Percentiles rank a stretch among this genome's conserved stretches.
These are phyloP conservation scores for Pichia ethanolica DNA, from an alignment of 805 yeast species.

Conservation along the genomic window DNA sequence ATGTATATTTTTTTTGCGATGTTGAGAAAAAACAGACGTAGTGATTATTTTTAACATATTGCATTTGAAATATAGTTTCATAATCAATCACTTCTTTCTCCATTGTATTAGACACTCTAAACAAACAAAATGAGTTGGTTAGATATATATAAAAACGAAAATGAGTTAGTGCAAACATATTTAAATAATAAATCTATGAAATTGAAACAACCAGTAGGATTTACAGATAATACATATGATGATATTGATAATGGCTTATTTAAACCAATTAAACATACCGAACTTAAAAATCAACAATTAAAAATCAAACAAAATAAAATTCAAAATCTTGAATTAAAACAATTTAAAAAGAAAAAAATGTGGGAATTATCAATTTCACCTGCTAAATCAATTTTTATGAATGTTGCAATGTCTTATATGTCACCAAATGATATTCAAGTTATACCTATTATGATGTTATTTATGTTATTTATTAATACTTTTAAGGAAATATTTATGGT, in stretches of 20 bases:
- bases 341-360: slow-evolving; percentile 54
- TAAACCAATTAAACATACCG: background rate
- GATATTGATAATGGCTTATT: slow-evolving; percentile 7
- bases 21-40: no score
- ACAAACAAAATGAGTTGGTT: slow-evolving; percentile 7
- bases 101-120: background rate
- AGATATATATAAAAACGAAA: slow-evolving; percentile 7
- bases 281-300: background rate
- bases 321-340: slow-evolving; percentile 22
- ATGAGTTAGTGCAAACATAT: background rate
- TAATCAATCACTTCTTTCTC: background rate
- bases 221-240: slow-evolving; percentile 11
- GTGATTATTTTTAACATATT: no score
- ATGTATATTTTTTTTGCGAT: no score
- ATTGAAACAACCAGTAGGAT: slow-evolving; percentile 13
- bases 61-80: no score
- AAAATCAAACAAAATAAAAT: background rate
- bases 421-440: slow-evolving; percentile 85
- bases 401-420: slow-evolving; percentile 83
- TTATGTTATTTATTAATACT: slow-evolving; percentile 76
- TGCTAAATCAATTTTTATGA: slow-evolving; percentile 82
- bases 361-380: slow-evolving; percentile 85
- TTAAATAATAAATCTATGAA: slow-evolving; percentile 2
- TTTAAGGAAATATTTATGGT: slow-evolving; percentile 60
- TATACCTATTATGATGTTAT: slow-evolving; percentile 84